phyloP scores from a whole-genome alignment of 2,329 filamentous ascomycete genomes.

The Pseudogymnoascus sp. region DNA sequence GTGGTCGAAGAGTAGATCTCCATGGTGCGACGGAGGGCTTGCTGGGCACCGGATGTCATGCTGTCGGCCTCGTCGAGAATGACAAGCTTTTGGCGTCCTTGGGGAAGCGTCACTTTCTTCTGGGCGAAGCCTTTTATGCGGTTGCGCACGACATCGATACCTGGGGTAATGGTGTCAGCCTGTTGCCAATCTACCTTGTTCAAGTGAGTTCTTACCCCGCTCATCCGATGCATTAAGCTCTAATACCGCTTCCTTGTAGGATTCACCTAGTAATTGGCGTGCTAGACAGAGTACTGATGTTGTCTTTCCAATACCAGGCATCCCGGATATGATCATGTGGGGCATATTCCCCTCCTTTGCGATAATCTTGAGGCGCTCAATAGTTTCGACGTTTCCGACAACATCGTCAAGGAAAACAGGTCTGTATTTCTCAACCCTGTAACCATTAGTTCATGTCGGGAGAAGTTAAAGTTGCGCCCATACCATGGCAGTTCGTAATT shows the following conservation, averaged over 20 bases:
- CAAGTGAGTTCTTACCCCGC: constrained; percentile 46
- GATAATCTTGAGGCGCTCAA: constrained; percentile 95
- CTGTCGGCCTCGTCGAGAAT: constrained; percentile 97
- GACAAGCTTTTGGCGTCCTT: constrained; percentile 87
- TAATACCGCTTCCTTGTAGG: constrained; percentile 94
- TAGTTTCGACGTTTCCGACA: constrained; percentile 94
- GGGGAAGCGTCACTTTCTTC: constrained; percentile 92
- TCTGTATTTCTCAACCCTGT: constrained; percentile 95
- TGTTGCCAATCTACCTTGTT: neutral
- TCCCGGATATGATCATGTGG: constrained; percentile 97
- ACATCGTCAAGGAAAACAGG: constrained; percentile 93
- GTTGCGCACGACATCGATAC: constrained; percentile 95
- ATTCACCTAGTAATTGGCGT: constrained; percentile 78
- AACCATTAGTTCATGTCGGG: constrained; percentile 19
- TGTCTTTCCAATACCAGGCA: constrained; percentile 98
- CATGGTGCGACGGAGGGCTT: constrained; percentile 92
- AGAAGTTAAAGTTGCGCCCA: constrained; percentile 8
- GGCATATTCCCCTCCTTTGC: constrained; percentile 99
- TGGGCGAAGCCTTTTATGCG: constrained; percentile 97
- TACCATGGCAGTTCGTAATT: constrained; percentile 77
- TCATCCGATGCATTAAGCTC: constrained; percentile 97
- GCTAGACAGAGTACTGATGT: constrained; percentile 91
- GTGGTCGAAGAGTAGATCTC: constrained; percentile 97
- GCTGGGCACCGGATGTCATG: constrained; percentile 95
- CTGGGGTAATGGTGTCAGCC: constrained; percentile 31